phyloP scores from a whole-genome alignment of 495 filamentous ascomycete genomes.

The Bryoglossum gracile region DNA sequence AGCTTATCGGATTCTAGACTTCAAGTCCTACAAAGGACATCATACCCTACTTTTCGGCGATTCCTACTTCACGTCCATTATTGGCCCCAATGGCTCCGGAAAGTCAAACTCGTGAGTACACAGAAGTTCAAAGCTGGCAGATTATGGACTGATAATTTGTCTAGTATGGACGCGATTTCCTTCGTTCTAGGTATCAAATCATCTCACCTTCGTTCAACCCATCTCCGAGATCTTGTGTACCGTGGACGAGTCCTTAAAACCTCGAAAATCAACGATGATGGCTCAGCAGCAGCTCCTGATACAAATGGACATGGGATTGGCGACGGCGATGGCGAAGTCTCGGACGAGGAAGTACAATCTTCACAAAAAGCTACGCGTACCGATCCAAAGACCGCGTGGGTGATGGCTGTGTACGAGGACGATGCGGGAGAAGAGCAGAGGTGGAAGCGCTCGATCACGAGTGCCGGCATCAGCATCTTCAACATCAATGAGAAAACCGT shows the following conservation, averaged over 20 bases:
- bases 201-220: conserved; percentile 89
- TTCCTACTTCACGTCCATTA: conserved; percentile 98
- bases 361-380: conserved; percentile 45
- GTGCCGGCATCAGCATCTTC: conserved; percentile 83
- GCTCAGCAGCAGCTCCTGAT: conserved; percentile 53
- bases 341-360: conserved; percentile 46
- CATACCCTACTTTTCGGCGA: conserved; percentile 93
- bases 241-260: conserved; percentile 89
- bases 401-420: conserved; percentile 98
- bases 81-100: conserved; percentile 97
- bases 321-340: conserved; percentile 50
- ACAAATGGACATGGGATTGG: conserved; percentile 48
- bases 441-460: conserved; percentile 94
- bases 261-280: conserved; percentile 83
- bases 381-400: conserved; percentile 92
- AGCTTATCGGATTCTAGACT: conserved; percentile 51
- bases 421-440: conserved; percentile 91
- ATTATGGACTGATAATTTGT: conserved; percentile 10
- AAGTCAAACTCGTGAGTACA: conserved; percentile 94
- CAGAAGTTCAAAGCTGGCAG: neutral
- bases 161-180: conserved; percentile 97
- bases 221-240: conserved; percentile 91
- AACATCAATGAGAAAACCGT: conserved; percentile 90
- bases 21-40: conserved; percentile 98
- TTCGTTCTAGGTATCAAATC: conserved; percentile 99